Evolutionary conservation across 805 yeast genomes (phyloP).

Genomic region (Candida boleticola): DNA sequence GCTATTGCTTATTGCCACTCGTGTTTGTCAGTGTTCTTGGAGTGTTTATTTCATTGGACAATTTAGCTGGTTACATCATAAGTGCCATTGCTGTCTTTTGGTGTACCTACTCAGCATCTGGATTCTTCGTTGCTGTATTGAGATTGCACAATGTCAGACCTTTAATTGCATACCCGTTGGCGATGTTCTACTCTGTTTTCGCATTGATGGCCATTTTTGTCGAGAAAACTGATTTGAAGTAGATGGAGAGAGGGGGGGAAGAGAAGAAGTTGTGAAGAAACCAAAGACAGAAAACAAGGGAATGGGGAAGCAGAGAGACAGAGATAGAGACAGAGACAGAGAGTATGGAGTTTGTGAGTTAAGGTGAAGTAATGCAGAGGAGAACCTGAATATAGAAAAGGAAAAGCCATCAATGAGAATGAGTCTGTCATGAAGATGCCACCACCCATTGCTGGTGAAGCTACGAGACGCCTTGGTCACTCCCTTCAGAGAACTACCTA

Average conservation of each 20-base stretch:
- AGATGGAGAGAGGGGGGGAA: background rate
- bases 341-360: no score
- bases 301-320: background rate
- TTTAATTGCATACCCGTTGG: slow-evolving; percentile 89
- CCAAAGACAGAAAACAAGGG: background rate
- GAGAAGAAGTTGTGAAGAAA: background rate
- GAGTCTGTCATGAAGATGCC: no score
- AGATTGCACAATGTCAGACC: slow-evolving; percentile 83
- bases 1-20: slow-evolving; percentile 89
- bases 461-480: no score
- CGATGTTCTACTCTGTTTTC: slow-evolving; percentile 87
- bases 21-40: slow-evolving; percentile 75
- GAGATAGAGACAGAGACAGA: background rate
- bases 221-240: slow-evolving; percentile 25
- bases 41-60: slow-evolving; percentile 66
- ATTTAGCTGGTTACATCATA: slow-evolving; percentile 66
- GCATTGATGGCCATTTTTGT: slow-evolving; percentile 94
- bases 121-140: slow-evolving; percentile 83
- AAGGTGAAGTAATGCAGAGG: no score
- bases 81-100: slow-evolving; percentile 71
- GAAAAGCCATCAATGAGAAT: no score
- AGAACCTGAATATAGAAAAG: no score
- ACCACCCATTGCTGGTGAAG: no score
- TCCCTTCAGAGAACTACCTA: no score
- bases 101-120: slow-evolving; percentile 94